Evolutionary conservation across 1,139 yeast genomes (phyloP).

Genomic region (Debaryomyces fabryi): DNA sequence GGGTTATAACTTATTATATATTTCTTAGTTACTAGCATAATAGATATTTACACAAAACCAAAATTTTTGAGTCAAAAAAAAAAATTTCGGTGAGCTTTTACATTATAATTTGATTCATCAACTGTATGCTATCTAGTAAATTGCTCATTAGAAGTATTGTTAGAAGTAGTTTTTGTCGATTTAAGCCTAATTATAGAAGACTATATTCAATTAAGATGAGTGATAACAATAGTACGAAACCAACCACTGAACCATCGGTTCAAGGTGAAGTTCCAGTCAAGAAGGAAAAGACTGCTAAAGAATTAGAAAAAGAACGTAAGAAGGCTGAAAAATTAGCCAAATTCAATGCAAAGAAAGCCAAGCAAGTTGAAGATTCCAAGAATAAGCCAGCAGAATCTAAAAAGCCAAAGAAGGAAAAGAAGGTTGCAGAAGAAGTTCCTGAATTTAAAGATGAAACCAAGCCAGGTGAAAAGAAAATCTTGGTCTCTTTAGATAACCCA

Average conservation of each 20-base stretch:
- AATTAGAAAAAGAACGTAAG: constrained; percentile 89
- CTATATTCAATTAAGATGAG: constrained; percentile 15
- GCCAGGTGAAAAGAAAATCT: constrained; percentile 87
- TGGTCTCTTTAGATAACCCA: constrained; percentile 85
- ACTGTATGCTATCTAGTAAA: constrained; percentile 26
- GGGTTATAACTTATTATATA: background rate
- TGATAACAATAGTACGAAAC: constrained; percentile 14
- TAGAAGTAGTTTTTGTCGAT: constrained; percentile 11
- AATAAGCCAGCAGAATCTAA: constrained; percentile 46
- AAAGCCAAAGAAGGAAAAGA: constrained; percentile 74
- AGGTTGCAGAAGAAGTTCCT: constrained; percentile 70
- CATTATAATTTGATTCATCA: background rate
- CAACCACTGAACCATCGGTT: constrained; percentile 9
- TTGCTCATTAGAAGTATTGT: constrained; percentile 19
- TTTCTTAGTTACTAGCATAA: background rate
- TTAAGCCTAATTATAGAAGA: constrained; percentile 9
- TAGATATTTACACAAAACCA: constrained; percentile 7
- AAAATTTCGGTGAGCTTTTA: constrained; percentile 6
- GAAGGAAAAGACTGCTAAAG: constrained; percentile 65
- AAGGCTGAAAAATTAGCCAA: constrained; percentile 97
- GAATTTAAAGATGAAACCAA: constrained; percentile 81
- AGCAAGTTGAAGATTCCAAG: constrained; percentile 55
- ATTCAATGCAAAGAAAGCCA: constrained; percentile 90
- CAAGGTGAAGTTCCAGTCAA: constrained; percentile 24
- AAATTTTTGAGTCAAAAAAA: constrained; percentile 1